Percentiles rank a stretch among this genome's conserved stretches.
Conservation (phyloP, 1,284 basidiomycete genomes). For the Ceraceosorus guamensis region DNA sequence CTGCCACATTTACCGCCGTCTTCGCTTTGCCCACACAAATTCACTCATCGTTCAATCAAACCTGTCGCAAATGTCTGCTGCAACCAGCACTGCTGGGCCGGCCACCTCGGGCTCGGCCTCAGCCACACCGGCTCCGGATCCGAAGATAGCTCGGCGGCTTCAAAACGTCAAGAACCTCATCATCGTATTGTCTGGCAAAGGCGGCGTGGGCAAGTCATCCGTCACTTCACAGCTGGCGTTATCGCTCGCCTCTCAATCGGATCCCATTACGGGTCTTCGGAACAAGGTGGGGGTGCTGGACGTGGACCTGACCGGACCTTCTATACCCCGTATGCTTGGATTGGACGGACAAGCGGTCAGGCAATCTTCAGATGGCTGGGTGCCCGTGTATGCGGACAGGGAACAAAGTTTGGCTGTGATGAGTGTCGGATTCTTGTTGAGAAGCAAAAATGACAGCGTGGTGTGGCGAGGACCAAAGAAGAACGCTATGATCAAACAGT, state of each 20-base stretch:
- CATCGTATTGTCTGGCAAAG: slow-evolving; percentile 90
- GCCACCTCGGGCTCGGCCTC: slow-evolving; percentile 25
- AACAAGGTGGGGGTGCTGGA: slow-evolving; percentile 76
- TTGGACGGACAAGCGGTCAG: slow-evolving; percentile 66
- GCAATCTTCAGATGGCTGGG: slow-evolving; percentile 92
- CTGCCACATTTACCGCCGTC: no score
- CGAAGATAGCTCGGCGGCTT: slow-evolving; percentile 39
- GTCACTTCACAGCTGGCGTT: slow-evolving; percentile 88
- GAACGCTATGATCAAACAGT: slow-evolving; percentile 99
- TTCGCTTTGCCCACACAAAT: no score
- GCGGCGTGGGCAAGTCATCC: slow-evolving; percentile 96
- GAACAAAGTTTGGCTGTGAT: slow-evolving; percentile 71
- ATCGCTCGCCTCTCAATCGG: slow-evolving; percentile 50
- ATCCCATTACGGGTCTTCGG: no score
- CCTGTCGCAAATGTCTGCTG: no score
- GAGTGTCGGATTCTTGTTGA: slow-evolving; percentile 91
- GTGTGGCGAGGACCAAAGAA: slow-evolving; percentile 99
- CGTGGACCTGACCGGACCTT: slow-evolving; percentile 92
- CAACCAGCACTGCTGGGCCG: no score
- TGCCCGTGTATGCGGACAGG: slow-evolving; percentile 69
- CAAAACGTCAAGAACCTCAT: slow-evolving; percentile 73
- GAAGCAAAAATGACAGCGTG: slow-evolving; percentile 81
- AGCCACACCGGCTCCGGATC: slow-evolving; percentile 23
- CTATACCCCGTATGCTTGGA: slow-evolving; percentile 93
- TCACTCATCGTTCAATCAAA: no score